These are phyloP conservation scores for Vanilla planifolia DNA, from an alignment of 106 monocot species.

Conservation along the genomic window DNA sequence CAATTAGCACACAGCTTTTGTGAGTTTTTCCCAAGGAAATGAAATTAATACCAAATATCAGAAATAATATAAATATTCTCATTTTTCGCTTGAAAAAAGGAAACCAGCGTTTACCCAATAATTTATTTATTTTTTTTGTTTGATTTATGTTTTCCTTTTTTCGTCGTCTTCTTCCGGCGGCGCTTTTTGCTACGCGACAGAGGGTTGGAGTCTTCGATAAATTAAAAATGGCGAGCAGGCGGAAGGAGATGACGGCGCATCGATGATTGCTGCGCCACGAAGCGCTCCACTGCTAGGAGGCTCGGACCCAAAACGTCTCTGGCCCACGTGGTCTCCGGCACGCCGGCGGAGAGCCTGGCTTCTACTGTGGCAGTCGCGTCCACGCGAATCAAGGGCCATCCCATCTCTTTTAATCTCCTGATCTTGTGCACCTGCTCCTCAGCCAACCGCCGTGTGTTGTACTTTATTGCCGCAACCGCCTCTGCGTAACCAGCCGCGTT, in stretches of 20 bases:
- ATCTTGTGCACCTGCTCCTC: constrained; percentile 64
- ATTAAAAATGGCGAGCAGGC: neutral
- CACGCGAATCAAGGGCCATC: constrained; percentile 41
- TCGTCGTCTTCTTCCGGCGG: too few relatives aligned
- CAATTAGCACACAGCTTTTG: neutral
- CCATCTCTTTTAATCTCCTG: constrained; percentile 25
- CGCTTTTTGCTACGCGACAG: too few relatives aligned
- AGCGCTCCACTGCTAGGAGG: constrained; percentile 9
- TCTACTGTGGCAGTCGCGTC: constrained; percentile 50
- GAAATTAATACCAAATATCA: neutral
- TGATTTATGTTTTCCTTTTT: neutral
- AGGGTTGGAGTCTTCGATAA: neutral
- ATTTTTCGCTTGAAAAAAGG: neutral
- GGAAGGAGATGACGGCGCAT: neutral
- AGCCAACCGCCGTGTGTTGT: constrained; percentile 64
- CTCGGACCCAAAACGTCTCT: constrained; percentile 32
- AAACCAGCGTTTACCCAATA: neutral
- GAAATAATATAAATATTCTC: neutral
- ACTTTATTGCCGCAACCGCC: constrained; percentile 50
- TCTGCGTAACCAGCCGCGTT: constrained; percentile 12
- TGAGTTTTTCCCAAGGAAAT: neutral
- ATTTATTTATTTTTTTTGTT: neutral
- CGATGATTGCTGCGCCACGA: neutral
- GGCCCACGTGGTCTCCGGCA: constrained; percentile 34
- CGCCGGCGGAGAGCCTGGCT: constrained; percentile 19